These are phyloP conservation scores for Epichloe hybrida DNA, from an alignment of 2,329 filamentous ascomycete genomes.

Conservation along the genomic window DNA sequence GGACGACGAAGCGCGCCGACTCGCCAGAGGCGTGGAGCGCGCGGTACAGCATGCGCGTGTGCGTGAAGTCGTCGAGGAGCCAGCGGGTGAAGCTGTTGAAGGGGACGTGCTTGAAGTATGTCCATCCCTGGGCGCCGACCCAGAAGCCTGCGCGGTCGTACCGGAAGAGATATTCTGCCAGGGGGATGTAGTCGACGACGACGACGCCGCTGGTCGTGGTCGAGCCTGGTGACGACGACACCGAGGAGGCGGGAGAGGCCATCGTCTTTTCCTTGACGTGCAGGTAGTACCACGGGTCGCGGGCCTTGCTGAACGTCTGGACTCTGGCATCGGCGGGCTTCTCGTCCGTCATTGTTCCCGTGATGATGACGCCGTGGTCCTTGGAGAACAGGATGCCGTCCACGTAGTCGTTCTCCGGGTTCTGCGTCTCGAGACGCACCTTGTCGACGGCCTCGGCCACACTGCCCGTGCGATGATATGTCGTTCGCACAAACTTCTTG, in stretches of 20 bases:
- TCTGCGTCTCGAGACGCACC: constrained; percentile 33
- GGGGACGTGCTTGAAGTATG: constrained; percentile 51
- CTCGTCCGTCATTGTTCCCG: constrained; percentile 46
- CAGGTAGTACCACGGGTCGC: constrained; percentile 67
- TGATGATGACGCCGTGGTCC: constrained; percentile 51
- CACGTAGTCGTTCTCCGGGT: constrained; percentile 49
- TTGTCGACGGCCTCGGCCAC: constrained; percentile 32
- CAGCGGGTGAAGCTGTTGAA: constrained; percentile 53
- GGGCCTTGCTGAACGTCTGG: constrained; percentile 45
- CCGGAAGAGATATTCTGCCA: constrained; percentile 62
- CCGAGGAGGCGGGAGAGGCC: constrained; percentile 10
- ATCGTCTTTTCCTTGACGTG: constrained; percentile 42
- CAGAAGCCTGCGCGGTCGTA: constrained; percentile 67
- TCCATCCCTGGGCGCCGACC: constrained; percentile 53
- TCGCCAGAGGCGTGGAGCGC: constrained; percentile 56
- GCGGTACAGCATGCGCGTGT: constrained; percentile 62
- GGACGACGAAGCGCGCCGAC: constrained; percentile 51
- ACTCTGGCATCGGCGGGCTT: constrained; percentile 21
- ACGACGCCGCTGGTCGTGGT: constrained; percentile 11
- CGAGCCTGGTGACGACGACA: not conserved
- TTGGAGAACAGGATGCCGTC: constrained; percentile 57
- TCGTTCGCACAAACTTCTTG: constrained; percentile 45
- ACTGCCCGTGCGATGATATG: constrained; percentile 42
- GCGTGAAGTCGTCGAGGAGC: constrained; percentile 58
- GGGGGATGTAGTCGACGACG: constrained; percentile 46